phyloP scores from a whole-genome alignment of 1,139 yeast genomes.

The Yamadazyma trypodendri region DNA sequence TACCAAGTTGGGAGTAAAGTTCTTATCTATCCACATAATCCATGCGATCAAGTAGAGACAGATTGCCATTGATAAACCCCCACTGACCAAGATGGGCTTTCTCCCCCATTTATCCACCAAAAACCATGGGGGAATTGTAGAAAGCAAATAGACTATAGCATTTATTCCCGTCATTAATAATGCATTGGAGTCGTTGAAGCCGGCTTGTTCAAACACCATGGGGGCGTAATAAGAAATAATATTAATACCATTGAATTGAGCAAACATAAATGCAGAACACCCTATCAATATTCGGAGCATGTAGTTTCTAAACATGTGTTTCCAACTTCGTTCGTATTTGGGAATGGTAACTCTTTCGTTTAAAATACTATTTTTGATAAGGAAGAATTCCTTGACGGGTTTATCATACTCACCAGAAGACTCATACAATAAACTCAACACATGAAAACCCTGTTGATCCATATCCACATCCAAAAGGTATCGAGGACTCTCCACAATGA shows the following conservation, averaged over 20 bases:
- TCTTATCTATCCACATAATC: constrained; percentile 35
- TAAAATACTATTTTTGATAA: constrained; percentile 78
- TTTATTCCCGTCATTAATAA: constrained; percentile 55
- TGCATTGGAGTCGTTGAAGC: constrained; percentile 49
- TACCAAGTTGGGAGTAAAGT: constrained; percentile 44
- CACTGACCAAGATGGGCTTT: constrained; percentile 49
- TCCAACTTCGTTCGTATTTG: constrained; percentile 44
- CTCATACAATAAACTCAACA: constrained; percentile 76
- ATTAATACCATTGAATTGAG: constrained; percentile 57
- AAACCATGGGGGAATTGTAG: constrained; percentile 56
- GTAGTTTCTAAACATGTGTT: constrained; percentile 40
- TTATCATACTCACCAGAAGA: constrained; percentile 50
- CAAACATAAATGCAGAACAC: constrained; percentile 51
- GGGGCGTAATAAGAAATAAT: constrained; percentile 58
- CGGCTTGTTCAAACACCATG: constrained; percentile 53
- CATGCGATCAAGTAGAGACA: constrained; percentile 42
- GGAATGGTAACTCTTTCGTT: constrained; percentile 43
- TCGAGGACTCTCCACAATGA: constrained; percentile 56
- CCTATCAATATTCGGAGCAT: constrained; percentile 44
- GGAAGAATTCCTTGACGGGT: constrained; percentile 55
- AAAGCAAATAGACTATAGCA: constrained; percentile 44
- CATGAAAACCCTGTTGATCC: constrained; percentile 61
- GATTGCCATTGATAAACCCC: constrained; percentile 48
- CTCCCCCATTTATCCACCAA: constrained; percentile 56
- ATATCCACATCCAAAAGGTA: constrained; percentile 52